Evolutionary conservation across 2,329 filamentous ascomycete species (phyloP), one percentile per base, ranked within the genome.

Genomic region (Colletotrichum orchidophilum): DNA sequence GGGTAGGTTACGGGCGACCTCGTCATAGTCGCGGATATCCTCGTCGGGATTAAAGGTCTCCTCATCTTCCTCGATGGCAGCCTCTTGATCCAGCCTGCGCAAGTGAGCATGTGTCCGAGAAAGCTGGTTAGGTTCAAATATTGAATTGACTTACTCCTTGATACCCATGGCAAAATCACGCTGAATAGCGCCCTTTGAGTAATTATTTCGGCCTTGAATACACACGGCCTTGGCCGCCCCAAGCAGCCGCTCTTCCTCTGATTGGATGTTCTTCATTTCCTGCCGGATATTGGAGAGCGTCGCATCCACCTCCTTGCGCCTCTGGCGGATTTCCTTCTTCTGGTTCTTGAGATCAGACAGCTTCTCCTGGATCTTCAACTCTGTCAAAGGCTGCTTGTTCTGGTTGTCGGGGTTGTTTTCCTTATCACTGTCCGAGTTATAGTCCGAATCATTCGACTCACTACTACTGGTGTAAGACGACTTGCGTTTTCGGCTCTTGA

Each of bases 11-110:
- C 79, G 78, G 0, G 88, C 89, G 6, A 92, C 83, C 54, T 88
- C 79, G 0, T 88, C 84, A 62, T 92, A 92, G 73, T 92, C 86
- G 12, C 88, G 84, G 2, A 83, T 59, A 9, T 90, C 86, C 27
- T 86, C 0, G 21, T 72, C 69, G 7, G 70, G 70, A 13, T 70
- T 66, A 27, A 70, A 70, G 1, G 33, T 55, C 6, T 70, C 15
- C 27, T 65, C 70, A 12, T 72, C 26, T 5, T 70, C 60, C n/a
- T 65, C 60, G 8, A 70, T 70, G 15, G 70, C 70, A 9, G 66
- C 52, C 35, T 72, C 70, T 49, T 72, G 54, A 2, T 72, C 70
- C 42, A 70, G 29, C 39, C 70, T 72, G 3, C n/a, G 18, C 11
- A 13, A 46, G 49, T 70, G 1, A 70, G 31, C 11, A 42, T n/a